Percentiles rank a stretch among this genome's conserved stretches.
Conservation (phyloP, 495 filamentous ascomycete species). For the Trypethelium eluteriae region DNA sequence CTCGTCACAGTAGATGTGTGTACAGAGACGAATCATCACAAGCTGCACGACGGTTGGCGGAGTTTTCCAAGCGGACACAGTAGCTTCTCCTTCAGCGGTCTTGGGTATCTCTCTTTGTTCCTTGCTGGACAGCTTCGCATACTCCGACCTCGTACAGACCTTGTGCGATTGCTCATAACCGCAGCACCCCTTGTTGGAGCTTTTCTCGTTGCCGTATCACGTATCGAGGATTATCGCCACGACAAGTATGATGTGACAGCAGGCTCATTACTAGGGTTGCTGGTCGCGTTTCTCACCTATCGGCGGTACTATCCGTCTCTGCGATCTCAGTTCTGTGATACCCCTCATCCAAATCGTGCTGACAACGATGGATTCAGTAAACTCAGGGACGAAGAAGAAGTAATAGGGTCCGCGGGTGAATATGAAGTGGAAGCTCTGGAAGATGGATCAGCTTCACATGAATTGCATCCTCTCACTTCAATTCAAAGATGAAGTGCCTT, state of each 20-base stretch:
- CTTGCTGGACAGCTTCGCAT: constrained; percentile 71
- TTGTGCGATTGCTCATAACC: constrained; percentile 51
- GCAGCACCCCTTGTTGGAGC: constrained; percentile 69
- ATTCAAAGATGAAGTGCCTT: not conserved
- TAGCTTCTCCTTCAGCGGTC: constrained; percentile 74
- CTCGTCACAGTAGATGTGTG: constrained; percentile 73
- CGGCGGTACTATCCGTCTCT: constrained; percentile 58
- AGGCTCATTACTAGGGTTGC: constrained; percentile 65
- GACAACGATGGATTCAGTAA: constrained; percentile 40
- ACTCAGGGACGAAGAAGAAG: constrained; percentile 45
- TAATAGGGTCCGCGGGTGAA: constrained; percentile 1
- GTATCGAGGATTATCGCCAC: constrained; percentile 88
- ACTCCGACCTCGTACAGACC: constrained; percentile 65
- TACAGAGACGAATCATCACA: constrained; percentile 67
- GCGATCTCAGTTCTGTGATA: constrained; percentile 44
- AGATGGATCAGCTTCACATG: not conserved
- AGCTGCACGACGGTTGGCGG: constrained; percentile 84
- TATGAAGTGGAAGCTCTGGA: not conserved
- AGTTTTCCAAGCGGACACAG: constrained; percentile 88
- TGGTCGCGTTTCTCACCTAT: constrained; percentile 76
- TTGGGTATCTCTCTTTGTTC: constrained; percentile 78
- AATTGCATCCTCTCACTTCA: not conserved
- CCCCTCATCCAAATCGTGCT: constrained; percentile 44
- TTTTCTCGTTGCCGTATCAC: constrained; percentile 78
- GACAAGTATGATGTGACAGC: constrained; percentile 86